Conservation (phyloP, 805 yeast species). For the Yarrowia sp. region DNA sequence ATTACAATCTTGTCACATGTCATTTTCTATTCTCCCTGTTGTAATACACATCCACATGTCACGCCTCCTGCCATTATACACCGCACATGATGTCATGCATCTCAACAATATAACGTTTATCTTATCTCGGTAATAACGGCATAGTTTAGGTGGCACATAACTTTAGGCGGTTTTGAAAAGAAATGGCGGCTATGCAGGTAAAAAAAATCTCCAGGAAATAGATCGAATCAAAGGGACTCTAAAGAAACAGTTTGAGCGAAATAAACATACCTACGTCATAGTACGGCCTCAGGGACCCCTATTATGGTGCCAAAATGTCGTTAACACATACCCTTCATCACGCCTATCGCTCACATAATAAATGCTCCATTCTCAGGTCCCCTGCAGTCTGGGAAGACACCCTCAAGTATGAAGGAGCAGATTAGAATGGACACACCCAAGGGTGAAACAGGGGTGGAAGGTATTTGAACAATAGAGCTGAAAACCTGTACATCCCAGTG, state of each 20-base stretch:
- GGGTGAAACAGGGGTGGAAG: slow-evolving; percentile 13
- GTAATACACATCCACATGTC: not conserved
- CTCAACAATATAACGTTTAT: slow-evolving; percentile 1
- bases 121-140: slow-evolving; percentile 23
- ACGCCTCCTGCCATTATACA: not conserved
- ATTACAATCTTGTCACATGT: not conserved
- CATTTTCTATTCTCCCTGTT: not conserved
- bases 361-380: not conserved
- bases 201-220: not conserved
- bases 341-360: not conserved
- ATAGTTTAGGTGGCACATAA: slow-evolving; percentile 17
- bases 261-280: not conserved
- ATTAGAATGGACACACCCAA: not conserved
- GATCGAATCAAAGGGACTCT: not conserved
- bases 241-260: not conserved
- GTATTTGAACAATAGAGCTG: not conserved
- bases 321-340: not conserved
- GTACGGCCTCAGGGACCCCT: not conserved
- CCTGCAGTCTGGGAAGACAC: not conserved
- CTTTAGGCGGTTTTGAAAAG: not conserved
- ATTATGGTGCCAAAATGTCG: not conserved
- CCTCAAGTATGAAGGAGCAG: slow-evolving; percentile 2
- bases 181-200: not conserved
- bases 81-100: slow-evolving; percentile 2
- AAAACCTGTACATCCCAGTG: not conserved